Evolutionary conservation across 331 rosid genomes (phyloP).

Genomic region (Malus hybrid): DNA sequence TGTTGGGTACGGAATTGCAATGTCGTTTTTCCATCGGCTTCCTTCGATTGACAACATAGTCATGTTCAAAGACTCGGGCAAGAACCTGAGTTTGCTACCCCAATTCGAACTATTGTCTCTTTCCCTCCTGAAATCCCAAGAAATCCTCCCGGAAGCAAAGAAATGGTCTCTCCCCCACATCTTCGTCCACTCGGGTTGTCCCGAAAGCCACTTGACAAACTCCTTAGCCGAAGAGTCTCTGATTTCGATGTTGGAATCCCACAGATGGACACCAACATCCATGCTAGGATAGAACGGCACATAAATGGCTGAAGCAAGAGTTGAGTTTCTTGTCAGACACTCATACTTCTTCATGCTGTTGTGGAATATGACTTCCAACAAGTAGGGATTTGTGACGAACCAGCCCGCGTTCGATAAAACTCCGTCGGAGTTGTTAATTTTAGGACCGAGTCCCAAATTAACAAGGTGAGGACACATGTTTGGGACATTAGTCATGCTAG

Average conservation of each 20-base stretch:
- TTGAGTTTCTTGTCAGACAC: conserved; percentile 55
- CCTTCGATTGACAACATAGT: conserved; percentile 73
- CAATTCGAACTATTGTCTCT: conserved; percentile 39
- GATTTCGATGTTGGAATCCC: conserved; percentile 38
- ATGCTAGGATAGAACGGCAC: conserved; percentile 70
- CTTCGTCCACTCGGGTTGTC: conserved; percentile 42
- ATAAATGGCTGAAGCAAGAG: conserved; percentile 55
- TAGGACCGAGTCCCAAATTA: conserved; percentile 50
- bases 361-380: conserved; percentile 67
- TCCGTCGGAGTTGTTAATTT: conserved; percentile 9
- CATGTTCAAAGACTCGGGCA: conserved; percentile 61
- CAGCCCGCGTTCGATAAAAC: conserved; percentile 33
- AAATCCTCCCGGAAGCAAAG: conserved; percentile 56
- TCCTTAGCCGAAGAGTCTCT: conserved; percentile 46
- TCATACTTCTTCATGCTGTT: conserved; percentile 42
- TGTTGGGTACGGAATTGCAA: conserved; percentile 69
- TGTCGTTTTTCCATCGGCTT: conserved; percentile 56
- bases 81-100: conserved; percentile 63
- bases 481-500: conserved; percentile 12
- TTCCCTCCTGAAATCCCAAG: conserved; percentile 67
- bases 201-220: conserved; percentile 35
- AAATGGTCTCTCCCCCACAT: conserved; percentile 79
- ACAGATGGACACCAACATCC: conserved; percentile 48
- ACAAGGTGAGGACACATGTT: conserved; percentile 59
- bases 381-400: conserved; percentile 54